Evolutionary conservation across 2,329 filamentous ascomycete genomes (phyloP).

Genomic region (Akanthomyces lecanii): DNA sequence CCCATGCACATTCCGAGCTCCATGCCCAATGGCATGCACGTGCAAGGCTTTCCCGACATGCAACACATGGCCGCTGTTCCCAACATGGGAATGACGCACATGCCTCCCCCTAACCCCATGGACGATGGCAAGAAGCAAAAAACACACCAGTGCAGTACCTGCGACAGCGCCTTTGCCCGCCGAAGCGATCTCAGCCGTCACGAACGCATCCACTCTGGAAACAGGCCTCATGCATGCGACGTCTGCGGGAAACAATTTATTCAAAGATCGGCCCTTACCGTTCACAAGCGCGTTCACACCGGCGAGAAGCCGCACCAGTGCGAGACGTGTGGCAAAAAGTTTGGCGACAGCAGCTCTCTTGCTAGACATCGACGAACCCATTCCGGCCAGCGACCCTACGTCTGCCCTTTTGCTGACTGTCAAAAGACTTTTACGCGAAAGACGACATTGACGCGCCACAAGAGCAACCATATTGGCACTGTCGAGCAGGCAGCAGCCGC

Average conservation of each 20-base stretch:
- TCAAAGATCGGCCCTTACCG: conserved; percentile 89
- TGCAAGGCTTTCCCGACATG: conserved; percentile 38
- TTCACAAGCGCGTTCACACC: conserved; percentile 92
- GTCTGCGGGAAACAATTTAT: conserved; percentile 97
- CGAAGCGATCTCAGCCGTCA: conserved; percentile 92
- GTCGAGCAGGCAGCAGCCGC: conserved; percentile 89
- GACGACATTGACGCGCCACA: conserved; percentile 90
- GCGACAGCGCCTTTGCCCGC: conserved; percentile 85
- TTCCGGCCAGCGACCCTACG: conserved; percentile 92
- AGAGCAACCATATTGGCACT: conserved; percentile 92
- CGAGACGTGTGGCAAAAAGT: conserved; percentile 84
- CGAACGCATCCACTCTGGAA: conserved; percentile 91
- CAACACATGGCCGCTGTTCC: conserved; percentile 33
- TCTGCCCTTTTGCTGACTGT: conserved; percentile 94
- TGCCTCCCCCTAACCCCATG: conserved; percentile 26
- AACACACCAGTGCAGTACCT: conserved; percentile 85
- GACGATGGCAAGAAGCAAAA: conserved; percentile 43
- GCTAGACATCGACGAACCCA: conserved; percentile 93
- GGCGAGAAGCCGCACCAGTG: conserved; percentile 99
- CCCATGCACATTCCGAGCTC: conserved; percentile 44
- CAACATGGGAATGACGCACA: conserved; percentile 37
- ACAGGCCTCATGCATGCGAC: conserved; percentile 89
- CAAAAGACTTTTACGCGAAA: conserved; percentile 97
- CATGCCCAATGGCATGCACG: conserved; percentile 40
- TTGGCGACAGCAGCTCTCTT: conserved; percentile 92